Evolutionary conservation across 352 stramenopile genomes (phyloP), one percentile per base, ranked within the genome.

Genomic region (Pythium angustatum): DNA sequence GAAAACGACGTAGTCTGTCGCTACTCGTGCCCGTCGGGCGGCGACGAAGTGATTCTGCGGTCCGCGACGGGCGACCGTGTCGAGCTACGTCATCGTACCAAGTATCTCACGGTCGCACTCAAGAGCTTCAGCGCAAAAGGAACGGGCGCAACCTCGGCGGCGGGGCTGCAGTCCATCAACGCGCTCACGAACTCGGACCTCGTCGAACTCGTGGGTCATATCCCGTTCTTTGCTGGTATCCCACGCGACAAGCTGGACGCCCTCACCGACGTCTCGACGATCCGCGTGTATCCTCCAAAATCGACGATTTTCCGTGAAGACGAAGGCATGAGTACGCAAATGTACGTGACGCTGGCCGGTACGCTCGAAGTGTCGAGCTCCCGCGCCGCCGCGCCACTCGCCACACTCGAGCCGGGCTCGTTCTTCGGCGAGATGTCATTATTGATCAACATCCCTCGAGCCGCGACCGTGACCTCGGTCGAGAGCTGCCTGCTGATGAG

Each of bases 341-440:
- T 93, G 80, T 93, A 87, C 56, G 76, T 93, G 22, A 93, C 81
- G 15, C 64, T 93, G 3, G 79, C 82, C 5, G 84, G 82, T 0
- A 72, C 71, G 11, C 66, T 93, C 1, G 77, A 91, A 45, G 84
- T 91, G 3, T 90, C 72, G 10, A 90, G 79, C 45, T 83, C 82
- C 1, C 72, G 79, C 12, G 66, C 77, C 1, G 55, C 63, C 5
- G 68, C 64, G 0, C 77, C 79, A 1, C 67, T 93, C n/a, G 84
- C 84, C 12, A 88, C 65, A 10, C 69, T 93, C 0, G 79, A 84
- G 19, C 69, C 84, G 2, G 84, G 84, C 9, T 90, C 82, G 1
- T 93, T 90, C 62, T 93, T 93, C 62, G 84, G 84, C 4, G 84
- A 93, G 52, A 93, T 93, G 84, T 87, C 84, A 15, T 65, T 93